Base-by-base conservation (phyloP, 768 basidiomycete species). In the Sistotremastrum suecicum region DNA sequence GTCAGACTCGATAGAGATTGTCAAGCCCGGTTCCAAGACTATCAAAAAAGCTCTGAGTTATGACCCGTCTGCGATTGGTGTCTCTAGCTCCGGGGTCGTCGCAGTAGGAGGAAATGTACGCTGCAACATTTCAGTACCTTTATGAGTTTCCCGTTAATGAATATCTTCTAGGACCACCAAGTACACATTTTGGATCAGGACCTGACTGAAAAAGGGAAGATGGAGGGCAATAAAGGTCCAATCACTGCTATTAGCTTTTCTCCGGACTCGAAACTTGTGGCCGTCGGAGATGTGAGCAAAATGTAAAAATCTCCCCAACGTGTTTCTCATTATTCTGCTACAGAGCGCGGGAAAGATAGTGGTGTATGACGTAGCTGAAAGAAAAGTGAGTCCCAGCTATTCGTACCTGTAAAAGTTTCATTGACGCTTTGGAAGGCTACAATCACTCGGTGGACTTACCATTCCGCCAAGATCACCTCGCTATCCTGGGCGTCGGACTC, bases 371-470 rank as follows among this genome's bases (percentile, higher is more conserved):
- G 76, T 78, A 7, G 63, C 66, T 44, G 72, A 80, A 57, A 71
- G 74, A 50, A 76, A 75, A 68, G 82, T 81, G 50, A 10, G 61
- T 46, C 28, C 30, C 45, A 29, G 37, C 39, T n/a, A 34, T 48
- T 35, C n/a, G 45, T 47, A 32, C 33, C 11, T 11, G 5, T 29
- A n/a, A 28, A n/a, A 11, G 29, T 44, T 29, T 39, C n/a, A 29
- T 29, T 31, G 7, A 41, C 40, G 11, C 12, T 32, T 48, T 28
- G n/a, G 33, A 5, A 85, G 83, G 53, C 73, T 51, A 66, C 82
- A 48, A 83, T 81, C 36, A 70, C 78, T 3, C 76, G 78, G 46
- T 97, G 94, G 94, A 74, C 83, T 5, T 77, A 80, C 67, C 94
- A 98, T 64, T 70, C 80, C 6, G 86, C 78, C 0, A 79, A 87